Evolutionary conservation across 352 stramenopile species (phyloP).

Genomic region (Halophytophthora polymorphica): DNA sequence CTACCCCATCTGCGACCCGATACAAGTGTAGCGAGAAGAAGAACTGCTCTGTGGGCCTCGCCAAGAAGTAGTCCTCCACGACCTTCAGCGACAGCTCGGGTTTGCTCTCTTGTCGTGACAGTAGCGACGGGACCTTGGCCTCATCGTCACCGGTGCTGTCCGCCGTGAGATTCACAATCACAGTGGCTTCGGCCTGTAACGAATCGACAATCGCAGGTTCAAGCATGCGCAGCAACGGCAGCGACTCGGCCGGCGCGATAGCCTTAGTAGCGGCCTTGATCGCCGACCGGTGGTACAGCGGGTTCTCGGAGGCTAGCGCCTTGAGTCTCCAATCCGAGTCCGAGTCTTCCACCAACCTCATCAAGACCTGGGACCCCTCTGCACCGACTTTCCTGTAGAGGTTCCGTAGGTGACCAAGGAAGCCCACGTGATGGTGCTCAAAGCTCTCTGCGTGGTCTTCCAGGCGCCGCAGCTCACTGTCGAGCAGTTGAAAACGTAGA

Average conservation of each 20-base stretch:
- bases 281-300: slow-evolving; percentile 20
- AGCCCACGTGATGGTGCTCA: slow-evolving; percentile 25
- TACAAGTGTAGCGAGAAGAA: slow-evolving; percentile 40
- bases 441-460: slow-evolving; percentile 20
- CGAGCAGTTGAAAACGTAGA: background rate
- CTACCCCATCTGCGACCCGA: slow-evolving; percentile 11
- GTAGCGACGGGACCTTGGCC: background rate
- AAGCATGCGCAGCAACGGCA: slow-evolving; percentile 29
- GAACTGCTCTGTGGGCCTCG: slow-evolving; percentile 5
- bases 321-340: slow-evolving; percentile 15
- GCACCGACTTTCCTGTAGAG: slow-evolving; percentile 4
- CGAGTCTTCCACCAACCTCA: slow-evolving; percentile 20
- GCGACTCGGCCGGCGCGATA: slow-evolving; percentile 7
- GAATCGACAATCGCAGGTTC: slow-evolving; percentile 20
- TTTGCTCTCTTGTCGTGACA: background rate
- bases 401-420: slow-evolving; percentile 19
- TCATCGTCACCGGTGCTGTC: background rate
- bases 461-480: slow-evolving; percentile 20
- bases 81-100: slow-evolving; percentile 17
- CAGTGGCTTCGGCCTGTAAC: slow-evolving; percentile 12
- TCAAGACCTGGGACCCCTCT: slow-evolving; percentile 9
- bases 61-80: slow-evolving; percentile 19
- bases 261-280: slow-evolving; percentile 18
- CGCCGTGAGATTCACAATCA: background rate
- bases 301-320: slow-evolving; percentile 17